phyloP scores from a whole-genome alignment of 2,329 filamentous ascomycete species.

The Monosporascus sp. region DNA sequence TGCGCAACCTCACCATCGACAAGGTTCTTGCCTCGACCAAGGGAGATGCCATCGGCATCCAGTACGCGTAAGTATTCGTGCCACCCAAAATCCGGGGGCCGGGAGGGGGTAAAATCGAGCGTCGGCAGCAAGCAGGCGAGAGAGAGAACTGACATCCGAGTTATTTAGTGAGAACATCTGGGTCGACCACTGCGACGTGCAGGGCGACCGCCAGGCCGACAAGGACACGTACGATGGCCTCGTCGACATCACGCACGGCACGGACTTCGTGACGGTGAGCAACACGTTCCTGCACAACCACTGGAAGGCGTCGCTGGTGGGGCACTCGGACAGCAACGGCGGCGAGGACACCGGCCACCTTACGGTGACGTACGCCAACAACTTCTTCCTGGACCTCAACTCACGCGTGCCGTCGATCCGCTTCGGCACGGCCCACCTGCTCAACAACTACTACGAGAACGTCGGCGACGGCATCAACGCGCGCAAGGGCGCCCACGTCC shows the following conservation, averaged over 20 bases:
- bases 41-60: slow-evolving; percentile 56
- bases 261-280: slow-evolving; percentile 53
- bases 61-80: slow-evolving; percentile 30
- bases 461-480: slow-evolving; percentile 42
- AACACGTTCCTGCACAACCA: slow-evolving; percentile 44
- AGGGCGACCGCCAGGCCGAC: slow-evolving; percentile 51
- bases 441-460: slow-evolving; percentile 36
- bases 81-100: too few species aligned
- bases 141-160: too few species aligned
- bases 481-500: slow-evolving; percentile 41
- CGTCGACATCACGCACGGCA: slow-evolving; percentile 57
- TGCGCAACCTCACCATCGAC: slow-evolving; percentile 56
- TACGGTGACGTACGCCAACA: slow-evolving; percentile 60
- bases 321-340: slow-evolving; percentile 50
- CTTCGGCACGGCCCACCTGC: slow-evolving; percentile 49
- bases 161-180: slow-evolving; percentile 46
- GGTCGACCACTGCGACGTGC: slow-evolving; percentile 64
- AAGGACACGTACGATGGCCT: slow-evolving; percentile 70
- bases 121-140: too few species aligned
- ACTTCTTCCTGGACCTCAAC: slow-evolving; percentile 64
- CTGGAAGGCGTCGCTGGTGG: slow-evolving; percentile 36
- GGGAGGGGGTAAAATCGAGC: too few species aligned
- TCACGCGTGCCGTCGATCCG: slow-evolving; percentile 49
- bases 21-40: slow-evolving; percentile 46
- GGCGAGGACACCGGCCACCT: slow-evolving; percentile 61